A percentile compares a stretch with the other conserved stretches of the same genome.
Conservation (phyloP, 495 filamentous ascomycete genomes). For the Penicillium roqueforti region DNA sequence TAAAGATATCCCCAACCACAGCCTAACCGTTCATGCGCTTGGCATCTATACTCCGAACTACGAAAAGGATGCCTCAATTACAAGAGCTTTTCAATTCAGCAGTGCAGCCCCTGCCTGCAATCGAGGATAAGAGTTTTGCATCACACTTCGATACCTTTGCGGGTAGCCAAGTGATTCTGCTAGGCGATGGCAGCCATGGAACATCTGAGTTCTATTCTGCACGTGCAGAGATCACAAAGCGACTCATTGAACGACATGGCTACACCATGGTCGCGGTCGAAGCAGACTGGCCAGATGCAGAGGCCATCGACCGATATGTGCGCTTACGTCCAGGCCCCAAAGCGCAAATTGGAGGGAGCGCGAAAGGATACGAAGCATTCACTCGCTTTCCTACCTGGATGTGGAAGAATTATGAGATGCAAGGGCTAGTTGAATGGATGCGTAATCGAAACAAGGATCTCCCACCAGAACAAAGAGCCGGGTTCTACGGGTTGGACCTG, state of each 20-base stretch:
- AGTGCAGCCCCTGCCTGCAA: conserved; percentile 38
- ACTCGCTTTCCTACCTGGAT: conserved; percentile 58
- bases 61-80: conserved; percentile 27
- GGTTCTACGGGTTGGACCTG: conserved; percentile 54
- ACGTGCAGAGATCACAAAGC: conserved; percentile 53
- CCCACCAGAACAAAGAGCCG: conserved; percentile 33
- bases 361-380: conserved; percentile 41
- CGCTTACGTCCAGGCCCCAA: conserved; percentile 40
- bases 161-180: conserved; percentile 45
- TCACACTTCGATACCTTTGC: conserved; percentile 43
- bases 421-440: conserved; percentile 56
- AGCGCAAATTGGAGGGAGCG: conserved; percentile 27
- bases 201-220: conserved; percentile 57
- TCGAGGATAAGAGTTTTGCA: conserved; percentile 34
- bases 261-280: conserved; percentile 55
- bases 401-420: conserved; percentile 57
- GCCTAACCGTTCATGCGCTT: conserved; percentile 10
- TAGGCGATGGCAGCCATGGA: conserved; percentile 56
- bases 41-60: not conserved
- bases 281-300: conserved; percentile 58
- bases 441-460: conserved; percentile 38
- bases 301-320: conserved; percentile 55
- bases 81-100: conserved; percentile 35
- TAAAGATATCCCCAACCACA: not conserved
- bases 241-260: conserved; percentile 49